Evolutionary conservation across 1,284 basidiomycete species (phyloP).

Genomic region (Cerioporus squamosus): DNA sequence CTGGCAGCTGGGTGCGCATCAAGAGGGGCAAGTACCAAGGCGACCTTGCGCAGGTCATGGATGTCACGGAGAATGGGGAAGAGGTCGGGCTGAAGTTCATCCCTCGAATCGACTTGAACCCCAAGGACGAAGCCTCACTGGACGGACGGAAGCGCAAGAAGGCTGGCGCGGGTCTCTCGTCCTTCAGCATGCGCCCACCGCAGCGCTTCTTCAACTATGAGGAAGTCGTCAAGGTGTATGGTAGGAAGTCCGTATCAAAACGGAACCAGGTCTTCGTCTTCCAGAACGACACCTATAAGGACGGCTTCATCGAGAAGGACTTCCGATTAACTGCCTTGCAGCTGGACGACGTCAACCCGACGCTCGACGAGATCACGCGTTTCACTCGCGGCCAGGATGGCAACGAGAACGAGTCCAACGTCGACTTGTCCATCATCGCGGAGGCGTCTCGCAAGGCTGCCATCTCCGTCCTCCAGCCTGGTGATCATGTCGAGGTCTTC

Average conservation of each 20-base stretch:
- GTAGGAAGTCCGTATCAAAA: slow-evolving; percentile 74
- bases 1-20: slow-evolving; percentile 95
- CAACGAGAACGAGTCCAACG: slow-evolving; percentile 59
- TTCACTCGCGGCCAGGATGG: slow-evolving; percentile 80
- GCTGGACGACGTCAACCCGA: slow-evolving; percentile 92
- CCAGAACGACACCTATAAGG: slow-evolving; percentile 91
- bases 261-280: slow-evolving; percentile 82
- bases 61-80: slow-evolving; percentile 92
- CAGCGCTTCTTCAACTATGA: slow-evolving; percentile 95
- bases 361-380: slow-evolving; percentile 93
- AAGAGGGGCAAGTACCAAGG: slow-evolving; percentile 94
- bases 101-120: slow-evolving; percentile 95
- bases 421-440: slow-evolving; percentile 86
- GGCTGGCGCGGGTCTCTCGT: slow-evolving; percentile 47
- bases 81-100: slow-evolving; percentile 94
- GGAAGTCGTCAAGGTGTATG: slow-evolving; percentile 89
- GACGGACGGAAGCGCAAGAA: slow-evolving; percentile 79
- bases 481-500: slow-evolving; percentile 96
- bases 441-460: slow-evolving; percentile 88
- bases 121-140: slow-evolving; percentile 73
- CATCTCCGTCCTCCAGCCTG: slow-evolving; percentile 91
- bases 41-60: slow-evolving; percentile 95
- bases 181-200: slow-evolving; percentile 75
- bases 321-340: slow-evolving; percentile 83
- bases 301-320: slow-evolving; percentile 98